Conservation (phyloP, 202 grass and related monocot genomes). For the Elaeis oleifera region DNA sequence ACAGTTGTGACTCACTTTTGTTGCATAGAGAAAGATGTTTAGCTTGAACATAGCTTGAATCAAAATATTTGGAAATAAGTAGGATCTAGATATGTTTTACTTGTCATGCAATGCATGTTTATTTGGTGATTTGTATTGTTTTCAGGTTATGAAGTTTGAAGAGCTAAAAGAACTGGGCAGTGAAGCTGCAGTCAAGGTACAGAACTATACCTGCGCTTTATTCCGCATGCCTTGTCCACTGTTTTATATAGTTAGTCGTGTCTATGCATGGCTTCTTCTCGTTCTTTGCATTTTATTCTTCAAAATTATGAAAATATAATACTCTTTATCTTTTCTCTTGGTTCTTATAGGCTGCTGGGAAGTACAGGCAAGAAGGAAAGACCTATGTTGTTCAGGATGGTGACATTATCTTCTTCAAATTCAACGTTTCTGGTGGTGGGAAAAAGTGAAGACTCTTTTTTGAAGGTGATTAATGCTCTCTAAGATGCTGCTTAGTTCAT, state of each 20-base stretch:
- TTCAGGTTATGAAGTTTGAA: conserved; percentile 94
- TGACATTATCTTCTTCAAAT: conserved; percentile 96
- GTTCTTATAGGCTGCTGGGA: conserved; percentile 64
- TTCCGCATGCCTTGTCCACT: background rate
- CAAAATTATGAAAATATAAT: background rate
- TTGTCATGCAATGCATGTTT: no score
- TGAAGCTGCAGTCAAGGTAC: conserved; percentile 93
- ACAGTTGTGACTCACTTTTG: no score
- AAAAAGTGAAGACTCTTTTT: conserved; percentile 52
- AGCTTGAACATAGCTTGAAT: no score
- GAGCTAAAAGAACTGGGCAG: conserved; percentile 81
- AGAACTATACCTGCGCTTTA: background rate
- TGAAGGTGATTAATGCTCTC: background rate
- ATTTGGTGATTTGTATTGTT: background rate
- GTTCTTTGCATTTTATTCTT: conserved; percentile 1
- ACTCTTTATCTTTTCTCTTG: background rate
- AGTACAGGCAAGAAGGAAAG: conserved; percentile 88
- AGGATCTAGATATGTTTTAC: no score
- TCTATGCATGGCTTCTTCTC: no score
- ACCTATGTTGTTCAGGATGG: conserved; percentile 91
- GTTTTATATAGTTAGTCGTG: no score
- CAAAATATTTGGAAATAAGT: no score
- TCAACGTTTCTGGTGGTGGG: conserved; percentile 87
- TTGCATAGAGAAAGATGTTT: no score
- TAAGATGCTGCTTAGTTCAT: no score